Evolutionary conservation across 1,284 basidiomycete genomes (phyloP), one percentile per base, ranked within the genome.

Genomic region (Ceraceosorus guamensis): DNA sequence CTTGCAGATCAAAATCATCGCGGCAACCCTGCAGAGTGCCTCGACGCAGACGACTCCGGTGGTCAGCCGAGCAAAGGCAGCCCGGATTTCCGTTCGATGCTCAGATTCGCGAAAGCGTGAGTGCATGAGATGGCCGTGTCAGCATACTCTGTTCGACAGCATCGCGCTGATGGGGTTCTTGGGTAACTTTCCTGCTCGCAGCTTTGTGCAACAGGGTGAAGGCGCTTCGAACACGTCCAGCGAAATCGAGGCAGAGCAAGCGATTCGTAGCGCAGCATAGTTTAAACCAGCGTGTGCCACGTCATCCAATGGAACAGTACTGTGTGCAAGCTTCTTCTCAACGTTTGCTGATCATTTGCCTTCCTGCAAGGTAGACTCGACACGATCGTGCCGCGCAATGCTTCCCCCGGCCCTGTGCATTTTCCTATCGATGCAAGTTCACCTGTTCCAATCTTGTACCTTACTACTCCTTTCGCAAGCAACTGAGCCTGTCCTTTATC

Each of bases 71-170:
- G 52, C 16, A 30, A 13, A 50, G 64, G 59, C 24, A 61, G 62
- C 57, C 63, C 65, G 0, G 62, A 67, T 37, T 69, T 66, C 48
- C 51, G 67, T 4, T 61, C 61, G 2, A 69, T 69, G 67, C 59
- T 69, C 16, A 57, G 61, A 10, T 67, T 67, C 39, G 67, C 67
- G 30, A 69, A 69, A 53, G 63, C 61, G 43, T 69, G 65, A 54
- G 67, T 69, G 48, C 24, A 24, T 1, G 24, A 57, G 24, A 57
- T 48, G 24, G 24, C 3, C 3, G 1, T 24, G 24, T 2, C 39
- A 11, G 10, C 39, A 16, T 11, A 16, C 39, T 41, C 11, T 16
- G 39, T 41, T 41, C 2, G 16, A 2, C 2, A 11, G 16, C 39
- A 41, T 16, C 2, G 11, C 3, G 39, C 39, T 41, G 11, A 41